phyloP scores from a whole-genome alignment of 495 filamentous ascomycete species.

The Penicillium taxi region DNA sequence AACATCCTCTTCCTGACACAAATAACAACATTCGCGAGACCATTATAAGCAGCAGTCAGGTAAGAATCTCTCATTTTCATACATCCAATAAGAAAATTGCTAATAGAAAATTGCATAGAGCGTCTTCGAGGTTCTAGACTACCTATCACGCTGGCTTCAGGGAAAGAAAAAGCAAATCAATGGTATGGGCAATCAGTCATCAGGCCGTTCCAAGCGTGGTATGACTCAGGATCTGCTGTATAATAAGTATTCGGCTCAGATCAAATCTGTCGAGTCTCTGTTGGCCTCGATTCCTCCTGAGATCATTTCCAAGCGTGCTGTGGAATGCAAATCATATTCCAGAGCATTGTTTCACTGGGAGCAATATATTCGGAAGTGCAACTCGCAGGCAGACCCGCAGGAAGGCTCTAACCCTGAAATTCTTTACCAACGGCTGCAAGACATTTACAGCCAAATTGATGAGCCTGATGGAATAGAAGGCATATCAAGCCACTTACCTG shows the following conservation, averaged over 20 bases:
- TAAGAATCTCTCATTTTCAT: conserved; percentile 29
- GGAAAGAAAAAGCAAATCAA: conserved; percentile 59
- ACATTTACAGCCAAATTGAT: conserved; percentile 94
- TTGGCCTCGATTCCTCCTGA: conserved; percentile 72
- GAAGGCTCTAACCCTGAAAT: conserved; percentile 42
- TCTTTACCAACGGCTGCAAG: conserved; percentile 70
- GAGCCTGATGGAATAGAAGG: conserved; percentile 96
- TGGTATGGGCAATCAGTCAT: conserved; percentile 24
- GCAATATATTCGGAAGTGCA: conserved; percentile 67
- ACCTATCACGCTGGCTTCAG: conserved; percentile 83
- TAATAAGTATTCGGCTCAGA: conserved; percentile 42
- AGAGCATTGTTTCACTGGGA: conserved; percentile 91
- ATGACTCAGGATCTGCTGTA: conserved; percentile 27
- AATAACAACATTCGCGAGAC: conserved; percentile 55
- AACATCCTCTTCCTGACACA: conserved; percentile 46
- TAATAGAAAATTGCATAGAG: conserved; percentile 45
- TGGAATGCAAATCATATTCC: conserved; percentile 88
- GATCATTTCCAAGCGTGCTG: conserved; percentile 71
- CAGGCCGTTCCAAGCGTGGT: conserved; percentile 33
- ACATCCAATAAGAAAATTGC: too few relatives aligned
- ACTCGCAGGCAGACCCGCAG: conserved; percentile 26
- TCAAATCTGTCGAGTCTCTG: conserved; percentile 53
- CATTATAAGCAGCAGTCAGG: conserved; percentile 74
- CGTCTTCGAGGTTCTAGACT: conserved; percentile 85
- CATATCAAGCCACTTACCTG: conserved; percentile 74